Evolutionary conservation across 2,329 filamentous ascomycete genomes (phyloP), one percentile per base, ranked within the genome.

Genomic region (Aspergillus latus): DNA sequence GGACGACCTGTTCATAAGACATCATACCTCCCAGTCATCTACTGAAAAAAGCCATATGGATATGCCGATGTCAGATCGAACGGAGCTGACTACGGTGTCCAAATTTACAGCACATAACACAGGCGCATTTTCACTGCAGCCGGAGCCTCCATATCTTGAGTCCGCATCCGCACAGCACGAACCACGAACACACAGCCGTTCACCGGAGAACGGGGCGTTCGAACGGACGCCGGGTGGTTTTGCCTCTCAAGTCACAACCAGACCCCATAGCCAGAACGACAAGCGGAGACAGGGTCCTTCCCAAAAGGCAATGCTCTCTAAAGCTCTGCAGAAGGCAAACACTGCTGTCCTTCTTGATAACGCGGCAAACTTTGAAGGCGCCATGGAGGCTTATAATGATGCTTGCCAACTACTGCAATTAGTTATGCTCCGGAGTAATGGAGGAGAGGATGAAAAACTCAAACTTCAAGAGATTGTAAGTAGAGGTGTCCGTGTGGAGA

Each of bases 231-330:
- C 44, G 8, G 45, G 53, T 53, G 54, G 59, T 28, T 26, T 52
- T 13, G 44, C 43, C 26, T 10, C 40, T 16, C 54, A 57, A 21
- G 48, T 34, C 9, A 45, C 36, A n/a, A 15, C 51, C 39, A 29
- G 54, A 11, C 37, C 60, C 26, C 53, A 62, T 37, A 62, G 66
- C 50, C 52, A 62, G 30, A 65, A 65, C 32, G 70, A 68, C 16
- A 64, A 66, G 58, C 71, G 71, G 60, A 72, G 74, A 57, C 73
- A 75, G 59, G 74, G 73, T n/a, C 84, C 84, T 11, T 91, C 89
- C 1, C 89, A 97, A 72, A 97, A 97, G 78, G 89, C 88, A 9
- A 97, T 97, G 92, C 82, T 99, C 36, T 96, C 93, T n/a, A 90
- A 89, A 65, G 94, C 94, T 0, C 78, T 99, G 53, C 89, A 96